Conservation (phyloP, 352 stramenopile species). For the Pythium aphanidermatum region DNA sequence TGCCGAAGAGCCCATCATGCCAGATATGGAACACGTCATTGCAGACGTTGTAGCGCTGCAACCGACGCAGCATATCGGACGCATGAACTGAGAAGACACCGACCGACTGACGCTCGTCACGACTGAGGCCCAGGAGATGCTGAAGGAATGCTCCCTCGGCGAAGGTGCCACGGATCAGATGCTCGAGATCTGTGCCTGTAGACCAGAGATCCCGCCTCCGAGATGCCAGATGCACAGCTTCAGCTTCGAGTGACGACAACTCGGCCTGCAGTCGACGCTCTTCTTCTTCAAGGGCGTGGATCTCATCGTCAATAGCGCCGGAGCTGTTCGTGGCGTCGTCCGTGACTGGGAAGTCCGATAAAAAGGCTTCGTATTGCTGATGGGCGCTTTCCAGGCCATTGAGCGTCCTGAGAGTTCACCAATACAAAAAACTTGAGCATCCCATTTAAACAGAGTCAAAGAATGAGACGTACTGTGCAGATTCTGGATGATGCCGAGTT, state of each 20-base stretch:
- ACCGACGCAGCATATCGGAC: conserved; percentile 69
- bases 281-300: conserved; percentile 55
- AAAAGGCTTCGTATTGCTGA: conserved; percentile 51
- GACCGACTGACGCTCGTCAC: conserved; percentile 71
- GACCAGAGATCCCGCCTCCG: conserved; percentile 70
- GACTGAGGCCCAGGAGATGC: conserved; percentile 60
- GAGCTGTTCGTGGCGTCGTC: conserved; percentile 27
- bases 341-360: conserved; percentile 38
- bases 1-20: conserved; percentile 86
- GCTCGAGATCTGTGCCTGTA: conserved; percentile 61
- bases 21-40: conserved; percentile 92
- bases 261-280: conserved; percentile 46
- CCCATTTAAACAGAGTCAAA: background rate
- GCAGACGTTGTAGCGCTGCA: conserved; percentile 85
- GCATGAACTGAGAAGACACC: conserved; percentile 70
- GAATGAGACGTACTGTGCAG: conserved; percentile 44
- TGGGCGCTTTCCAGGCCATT: conserved; percentile 35
- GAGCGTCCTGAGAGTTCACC: conserved; percentile 30
- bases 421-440: conserved; percentile 12
- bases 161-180: conserved; percentile 68
- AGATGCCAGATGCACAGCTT: conserved; percentile 41
- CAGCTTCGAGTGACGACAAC: conserved; percentile 48
- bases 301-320: conserved; percentile 38
- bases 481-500: conserved; percentile 36
- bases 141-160: conserved; percentile 70